These are phyloP conservation scores for Hygrocybe punicea DNA, from an alignment of 768 basidiomycete genomes.

Conservation along the genomic window DNA sequence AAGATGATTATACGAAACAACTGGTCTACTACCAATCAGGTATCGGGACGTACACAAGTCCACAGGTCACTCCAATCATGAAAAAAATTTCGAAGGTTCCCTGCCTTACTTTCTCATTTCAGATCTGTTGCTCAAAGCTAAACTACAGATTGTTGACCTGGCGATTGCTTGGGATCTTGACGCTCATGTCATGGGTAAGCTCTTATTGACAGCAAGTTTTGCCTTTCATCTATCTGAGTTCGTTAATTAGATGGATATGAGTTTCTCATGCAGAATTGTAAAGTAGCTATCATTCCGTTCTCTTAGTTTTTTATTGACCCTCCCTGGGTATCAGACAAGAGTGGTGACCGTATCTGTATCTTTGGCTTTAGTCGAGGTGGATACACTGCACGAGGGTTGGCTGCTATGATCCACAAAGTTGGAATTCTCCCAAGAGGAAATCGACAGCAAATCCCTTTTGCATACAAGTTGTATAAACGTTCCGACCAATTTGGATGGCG, in stretches of 20 bases:
- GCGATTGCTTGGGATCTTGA: conserved; percentile 49
- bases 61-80: conserved; percentile 36
- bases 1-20: conserved; percentile 8
- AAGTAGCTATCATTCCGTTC: background rate
- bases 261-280: background rate
- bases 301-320: background rate
- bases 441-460: conserved; percentile 53
- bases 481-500: conserved; percentile 42
- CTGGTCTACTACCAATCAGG: background rate
- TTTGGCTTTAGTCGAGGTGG: conserved; percentile 65
- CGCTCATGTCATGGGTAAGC: conserved; percentile 49
- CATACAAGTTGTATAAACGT: conserved; percentile 52
- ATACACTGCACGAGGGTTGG: conserved; percentile 51
- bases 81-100: conserved; percentile 40
- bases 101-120: background rate
- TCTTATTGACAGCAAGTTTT: too few species aligned
- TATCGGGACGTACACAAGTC: conserved; percentile 34
- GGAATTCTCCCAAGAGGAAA: conserved; percentile 42
- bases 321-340: background rate
- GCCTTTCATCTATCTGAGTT: background rate
- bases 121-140: background rate
- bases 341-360: conserved; percentile 50
- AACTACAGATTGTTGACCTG: conserved; percentile 38
- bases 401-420: conserved; percentile 52
- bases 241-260: background rate